Conservation (phyloP, 441 rosid species). For the Raphanus hybrid region DNA sequence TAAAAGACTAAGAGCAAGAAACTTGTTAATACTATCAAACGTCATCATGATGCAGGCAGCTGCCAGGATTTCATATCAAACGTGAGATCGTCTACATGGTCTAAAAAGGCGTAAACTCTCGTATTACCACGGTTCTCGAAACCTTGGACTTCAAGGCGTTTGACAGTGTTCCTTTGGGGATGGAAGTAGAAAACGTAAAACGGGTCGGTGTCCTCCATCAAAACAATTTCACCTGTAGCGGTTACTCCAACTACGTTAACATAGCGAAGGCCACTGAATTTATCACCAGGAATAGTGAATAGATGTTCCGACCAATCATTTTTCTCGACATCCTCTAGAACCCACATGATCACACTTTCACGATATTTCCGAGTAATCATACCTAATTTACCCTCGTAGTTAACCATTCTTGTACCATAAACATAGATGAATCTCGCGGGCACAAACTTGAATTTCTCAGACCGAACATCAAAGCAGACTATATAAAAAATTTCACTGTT, state of each 20-base stretch:
- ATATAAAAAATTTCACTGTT: too few species aligned
- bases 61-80: background rate
- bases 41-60: background rate
- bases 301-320: background rate
- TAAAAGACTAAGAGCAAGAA: background rate
- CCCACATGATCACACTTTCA: background rate
- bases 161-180: background rate
- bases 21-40: background rate
- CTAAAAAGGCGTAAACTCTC: background rate
- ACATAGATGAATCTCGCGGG: background rate
- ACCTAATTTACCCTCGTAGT: background rate
- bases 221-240: background rate
- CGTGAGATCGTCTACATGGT: constrained; percentile 1
- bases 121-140: background rate
- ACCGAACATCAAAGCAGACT: background rate
- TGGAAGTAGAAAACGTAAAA: background rate
- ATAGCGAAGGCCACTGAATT: background rate
- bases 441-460: background rate
- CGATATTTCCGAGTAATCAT: background rate
- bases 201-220: background rate
- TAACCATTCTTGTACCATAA: background rate
- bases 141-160: background rate
- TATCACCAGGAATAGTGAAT: background rate
- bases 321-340: background rate
- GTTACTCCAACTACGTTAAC: background rate